phyloP scores from a whole-genome alignment of 1,139 yeast species.

The Pichia sp. region DNA sequence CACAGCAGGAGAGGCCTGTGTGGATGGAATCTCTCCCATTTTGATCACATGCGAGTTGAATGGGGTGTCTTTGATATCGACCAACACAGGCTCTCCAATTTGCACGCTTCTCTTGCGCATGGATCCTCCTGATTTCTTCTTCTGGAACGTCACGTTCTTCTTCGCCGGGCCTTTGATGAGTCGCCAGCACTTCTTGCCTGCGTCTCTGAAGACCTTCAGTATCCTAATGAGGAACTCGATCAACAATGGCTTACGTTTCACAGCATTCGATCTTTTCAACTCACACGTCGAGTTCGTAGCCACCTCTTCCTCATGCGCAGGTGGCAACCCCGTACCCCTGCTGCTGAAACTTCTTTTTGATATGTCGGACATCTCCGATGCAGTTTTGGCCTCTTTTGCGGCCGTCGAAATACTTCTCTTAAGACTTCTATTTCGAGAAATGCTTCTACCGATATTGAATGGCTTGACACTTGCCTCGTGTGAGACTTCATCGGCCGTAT shows the following conservation, averaged over 20 bases:
- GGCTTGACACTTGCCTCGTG: conserved; percentile 4
- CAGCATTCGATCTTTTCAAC: conserved; percentile 30
- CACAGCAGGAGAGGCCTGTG: background rate
- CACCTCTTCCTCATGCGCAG: background rate
- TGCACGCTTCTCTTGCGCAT: background rate
- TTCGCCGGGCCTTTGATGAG: conserved; percentile 15
- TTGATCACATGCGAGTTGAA: conserved; percentile 13
- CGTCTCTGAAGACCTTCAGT: conserved; percentile 15
- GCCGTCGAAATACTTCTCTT: conserved; percentile 8
- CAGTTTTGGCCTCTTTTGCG: background rate
- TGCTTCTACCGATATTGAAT: background rate
- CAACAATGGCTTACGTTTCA: conserved; percentile 29
- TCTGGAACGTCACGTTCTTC: conserved; percentile 15
- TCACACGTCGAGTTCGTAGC: conserved; percentile 11
- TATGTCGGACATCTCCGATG: background rate
- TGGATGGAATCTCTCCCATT: background rate
- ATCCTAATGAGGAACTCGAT: conserved; percentile 20
- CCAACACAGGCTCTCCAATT: conserved; percentile 18
- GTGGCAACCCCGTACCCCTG: background rate
- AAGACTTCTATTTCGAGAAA: conserved; percentile 2
- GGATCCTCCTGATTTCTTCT: background rate
- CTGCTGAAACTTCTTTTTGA: background rate
- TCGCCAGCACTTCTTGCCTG: conserved; percentile 21
- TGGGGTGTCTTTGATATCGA: conserved; percentile 17
- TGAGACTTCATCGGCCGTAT: background rate